Conservation (phyloP, 441 rosid genomes). For the Croton laevigatus region DNA sequence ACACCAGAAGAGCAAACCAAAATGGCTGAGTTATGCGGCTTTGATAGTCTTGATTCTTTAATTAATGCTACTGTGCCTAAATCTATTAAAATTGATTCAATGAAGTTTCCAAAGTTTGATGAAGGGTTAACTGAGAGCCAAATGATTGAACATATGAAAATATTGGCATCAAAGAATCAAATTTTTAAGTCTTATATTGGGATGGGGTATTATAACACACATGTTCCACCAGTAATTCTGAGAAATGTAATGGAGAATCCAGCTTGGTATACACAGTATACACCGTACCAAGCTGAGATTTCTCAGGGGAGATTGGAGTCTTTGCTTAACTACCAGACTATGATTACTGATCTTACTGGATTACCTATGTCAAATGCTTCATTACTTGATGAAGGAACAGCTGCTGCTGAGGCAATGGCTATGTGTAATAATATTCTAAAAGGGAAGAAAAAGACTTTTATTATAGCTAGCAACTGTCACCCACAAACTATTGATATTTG, state of each 20-base stretch:
- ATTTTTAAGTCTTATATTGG: slow-evolving; percentile 83
- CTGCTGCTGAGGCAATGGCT: slow-evolving; percentile 99
- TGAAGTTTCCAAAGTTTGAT: slow-evolving; percentile 84
- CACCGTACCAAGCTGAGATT: slow-evolving; percentile 97
- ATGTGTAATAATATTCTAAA: slow-evolving; percentile 90
- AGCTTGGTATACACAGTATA: slow-evolving; percentile 97
- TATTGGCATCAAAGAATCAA: slow-evolving; percentile 75
- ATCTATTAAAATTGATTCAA: slow-evolving; percentile 75
- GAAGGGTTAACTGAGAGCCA: slow-evolving; percentile 89
- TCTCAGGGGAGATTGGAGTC: slow-evolving; percentile 93
- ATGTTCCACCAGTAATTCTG: slow-evolving; percentile 87
- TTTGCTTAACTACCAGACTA: slow-evolving; percentile 79
- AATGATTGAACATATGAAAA: slow-evolving; percentile 74
- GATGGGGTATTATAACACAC: slow-evolving; percentile 89
- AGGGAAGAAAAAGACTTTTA: slow-evolving; percentile 89
- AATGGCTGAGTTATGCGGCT: slow-evolving; percentile 76
- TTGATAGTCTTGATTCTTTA: slow-evolving; percentile 62
- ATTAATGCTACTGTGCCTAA: slow-evolving; percentile 88
- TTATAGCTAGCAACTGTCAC: slow-evolving; percentile 83
- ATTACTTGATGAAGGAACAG: slow-evolving; percentile 91
- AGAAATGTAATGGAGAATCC: slow-evolving; percentile 96
- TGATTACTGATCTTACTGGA: slow-evolving; percentile 87
- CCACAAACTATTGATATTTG: slow-evolving; percentile 94
- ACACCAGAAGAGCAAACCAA: slow-evolving; percentile 79
- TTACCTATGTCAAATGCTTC: slow-evolving; percentile 95